Evolutionary conservation across 768 basidiomycete genomes (phyloP).

Genomic region (Mycena alexandri): DNA sequence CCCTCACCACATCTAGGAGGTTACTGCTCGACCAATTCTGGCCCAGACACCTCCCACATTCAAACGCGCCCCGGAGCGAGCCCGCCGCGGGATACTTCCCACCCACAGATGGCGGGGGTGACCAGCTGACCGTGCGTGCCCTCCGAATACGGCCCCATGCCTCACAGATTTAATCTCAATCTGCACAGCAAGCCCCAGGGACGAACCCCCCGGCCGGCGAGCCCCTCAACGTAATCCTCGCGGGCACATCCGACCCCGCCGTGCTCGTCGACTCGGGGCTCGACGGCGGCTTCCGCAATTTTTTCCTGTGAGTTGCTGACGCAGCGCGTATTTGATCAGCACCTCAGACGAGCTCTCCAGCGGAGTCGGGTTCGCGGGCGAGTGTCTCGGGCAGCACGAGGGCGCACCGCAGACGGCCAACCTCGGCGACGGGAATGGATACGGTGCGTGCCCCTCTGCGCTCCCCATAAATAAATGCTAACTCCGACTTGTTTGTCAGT

Average conservation of each 20-base stretch:
- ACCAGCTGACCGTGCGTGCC: no score
- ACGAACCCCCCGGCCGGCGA: constrained; percentile 84
- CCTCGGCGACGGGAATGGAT: constrained; percentile 87
- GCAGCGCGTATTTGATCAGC: neutral
- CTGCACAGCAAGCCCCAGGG: constrained; percentile 46
- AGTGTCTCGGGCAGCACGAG: constrained; percentile 88
- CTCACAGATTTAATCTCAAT: constrained; percentile 55
- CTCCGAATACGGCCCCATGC: no score
- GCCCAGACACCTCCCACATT: constrained; percentile 33
- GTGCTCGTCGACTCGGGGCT: constrained; percentile 72
- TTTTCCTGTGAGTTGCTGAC: constrained; percentile 72
- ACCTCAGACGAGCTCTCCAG: constrained; percentile 51
- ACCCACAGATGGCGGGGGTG: constrained; percentile 60
- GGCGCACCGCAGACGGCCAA: constrained; percentile 78
- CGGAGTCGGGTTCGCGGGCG: constrained; percentile 77
- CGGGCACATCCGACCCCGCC: constrained; percentile 76
- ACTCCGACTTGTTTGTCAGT: constrained; percentile 53
- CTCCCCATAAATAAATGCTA: constrained; percentile 1
- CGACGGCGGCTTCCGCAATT: constrained; percentile 86
- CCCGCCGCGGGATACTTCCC: constrained; percentile 72
- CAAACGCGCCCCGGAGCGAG: constrained; percentile 49
- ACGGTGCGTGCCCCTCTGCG: constrained; percentile 57
- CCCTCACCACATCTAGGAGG: constrained; percentile 5
- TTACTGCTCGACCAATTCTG: constrained; percentile 17
- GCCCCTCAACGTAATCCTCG: constrained; percentile 87